These are phyloP conservation scores for Aspergillus sp. DNA, from an alignment of 2,329 filamentous ascomycete species.

Conservation along the genomic window DNA sequence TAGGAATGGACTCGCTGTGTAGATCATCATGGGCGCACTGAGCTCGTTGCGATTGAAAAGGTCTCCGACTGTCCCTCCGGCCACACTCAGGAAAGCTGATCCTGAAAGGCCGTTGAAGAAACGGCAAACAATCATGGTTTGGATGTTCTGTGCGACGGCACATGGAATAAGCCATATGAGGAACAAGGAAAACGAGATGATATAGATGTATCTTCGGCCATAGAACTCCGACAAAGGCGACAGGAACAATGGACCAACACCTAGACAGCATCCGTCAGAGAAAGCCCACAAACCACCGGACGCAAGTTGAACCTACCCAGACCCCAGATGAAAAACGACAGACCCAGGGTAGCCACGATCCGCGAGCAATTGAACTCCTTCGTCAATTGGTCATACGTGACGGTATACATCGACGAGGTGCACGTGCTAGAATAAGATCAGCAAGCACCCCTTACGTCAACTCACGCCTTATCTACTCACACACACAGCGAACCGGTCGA, in stretches of 20 bases:
- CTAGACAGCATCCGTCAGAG: slow-evolving; percentile 22
- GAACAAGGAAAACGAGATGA: slow-evolving; percentile 71
- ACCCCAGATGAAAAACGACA: slow-evolving; percentile 81
- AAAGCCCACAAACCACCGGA: background rate
- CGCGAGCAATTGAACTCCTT: slow-evolving; percentile 70
- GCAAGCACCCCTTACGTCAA: background rate
- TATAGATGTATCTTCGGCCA: slow-evolving; percentile 77
- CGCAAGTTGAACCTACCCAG: slow-evolving; percentile 49
- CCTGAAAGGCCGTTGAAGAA: slow-evolving; percentile 61
- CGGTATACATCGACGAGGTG: slow-evolving; percentile 84
- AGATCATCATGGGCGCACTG: slow-evolving; percentile 80
- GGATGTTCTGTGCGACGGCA: slow-evolving; percentile 77
- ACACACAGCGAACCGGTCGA: slow-evolving; percentile 75
- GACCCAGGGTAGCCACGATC: slow-evolving; percentile 73
- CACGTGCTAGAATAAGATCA: slow-evolving; percentile 61
- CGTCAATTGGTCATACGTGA: slow-evolving; percentile 75
- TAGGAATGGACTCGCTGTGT: slow-evolving; percentile 62
- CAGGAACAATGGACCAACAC: slow-evolving; percentile 62
- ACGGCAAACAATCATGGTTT: slow-evolving; percentile 72
- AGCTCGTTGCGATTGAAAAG: slow-evolving; percentile 69
- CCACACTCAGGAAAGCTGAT: slow-evolving; percentile 63
- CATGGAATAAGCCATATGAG: slow-evolving; percentile 78
- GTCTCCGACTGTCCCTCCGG: slow-evolving; percentile 83
- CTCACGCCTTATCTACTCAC: slow-evolving; percentile 54
- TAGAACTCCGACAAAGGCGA: slow-evolving; percentile 74